Evolutionary conservation across 805 yeast genomes (phyloP).

Genomic region (Lipomyces sp.): DNA sequence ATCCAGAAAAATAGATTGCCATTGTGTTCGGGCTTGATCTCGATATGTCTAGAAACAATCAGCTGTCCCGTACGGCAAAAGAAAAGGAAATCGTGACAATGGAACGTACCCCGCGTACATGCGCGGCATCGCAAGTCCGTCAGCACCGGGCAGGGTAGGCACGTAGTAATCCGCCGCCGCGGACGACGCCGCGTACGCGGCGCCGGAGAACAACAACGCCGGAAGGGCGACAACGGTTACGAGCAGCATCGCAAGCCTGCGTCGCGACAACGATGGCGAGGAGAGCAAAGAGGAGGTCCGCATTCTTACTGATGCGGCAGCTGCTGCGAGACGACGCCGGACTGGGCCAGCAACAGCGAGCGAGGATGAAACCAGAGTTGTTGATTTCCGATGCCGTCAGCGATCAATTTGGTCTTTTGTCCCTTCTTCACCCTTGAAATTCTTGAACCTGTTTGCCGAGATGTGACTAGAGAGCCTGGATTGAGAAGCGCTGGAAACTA

Average conservation of each 20-base stretch:
- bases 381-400: no score
- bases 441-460: no score
- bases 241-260: constrained; percentile 4
- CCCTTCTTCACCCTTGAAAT: no score
- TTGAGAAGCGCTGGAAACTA: no score
- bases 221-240: neutral
- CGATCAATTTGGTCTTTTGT: no score
- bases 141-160: constrained; percentile 36
- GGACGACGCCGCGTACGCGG: constrained; percentile 7
- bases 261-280: neutral
- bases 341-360: no score
- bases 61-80: no score
- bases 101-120: constrained; percentile 48
- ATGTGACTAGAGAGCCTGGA: no score
- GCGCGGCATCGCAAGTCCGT: constrained; percentile 36
- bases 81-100: no score
- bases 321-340: no score
- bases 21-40: constrained; percentile 50
- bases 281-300: neutral
- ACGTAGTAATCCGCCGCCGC: constrained; percentile 36
- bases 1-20: constrained; percentile 78
- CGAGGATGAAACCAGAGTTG: no score
- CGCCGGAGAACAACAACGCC: constrained; percentile 11
- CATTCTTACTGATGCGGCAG: no score
- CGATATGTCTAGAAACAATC: constrained; percentile 61